A percentile compares a stretch with the other conserved stretches of the same genome.
phyloP scores from a whole-genome alignment of 169 alveolate genomes.

The Neospora caninum region DNA sequence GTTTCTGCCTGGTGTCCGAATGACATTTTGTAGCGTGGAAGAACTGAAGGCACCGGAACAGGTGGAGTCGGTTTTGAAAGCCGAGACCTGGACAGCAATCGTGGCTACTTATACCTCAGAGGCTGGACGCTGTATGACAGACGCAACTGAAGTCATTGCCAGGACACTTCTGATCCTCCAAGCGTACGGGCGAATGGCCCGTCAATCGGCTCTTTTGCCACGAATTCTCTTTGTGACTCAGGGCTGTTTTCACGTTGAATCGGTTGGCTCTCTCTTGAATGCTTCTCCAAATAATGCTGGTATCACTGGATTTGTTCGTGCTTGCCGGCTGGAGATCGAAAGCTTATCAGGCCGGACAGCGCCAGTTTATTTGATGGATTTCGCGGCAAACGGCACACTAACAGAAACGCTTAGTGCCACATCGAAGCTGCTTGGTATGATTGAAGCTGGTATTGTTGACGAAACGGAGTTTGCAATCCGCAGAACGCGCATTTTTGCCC shows the following conservation, averaged over 20 bases:
- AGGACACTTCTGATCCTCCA: neutral
- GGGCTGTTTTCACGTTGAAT: slow-evolving; percentile 1
- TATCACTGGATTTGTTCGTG: slow-evolving; percentile 1
- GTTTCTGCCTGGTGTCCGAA: neutral
- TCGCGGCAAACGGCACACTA: neutral
- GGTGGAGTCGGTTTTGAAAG: neutral
- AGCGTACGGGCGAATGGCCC: slow-evolving; percentile 14
- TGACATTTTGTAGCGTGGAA: neutral
- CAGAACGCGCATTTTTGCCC: neutral
- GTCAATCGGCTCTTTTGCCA: neutral
- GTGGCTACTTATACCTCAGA: neutral
- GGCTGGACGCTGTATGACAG: neutral
- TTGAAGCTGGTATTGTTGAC: neutral
- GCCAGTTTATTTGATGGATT: neutral
- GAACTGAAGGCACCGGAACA: neutral
- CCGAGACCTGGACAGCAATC: neutral
- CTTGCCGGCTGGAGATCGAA: slow-evolving; percentile 2
- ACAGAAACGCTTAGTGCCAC: neutral
- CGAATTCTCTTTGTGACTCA: neutral
- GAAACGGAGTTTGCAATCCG: slow-evolving; percentile 12
- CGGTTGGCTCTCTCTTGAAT: neutral
- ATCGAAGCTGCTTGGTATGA: neutral
- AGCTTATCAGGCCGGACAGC: neutral
- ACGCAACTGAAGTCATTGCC: neutral
- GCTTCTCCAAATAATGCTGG: slow-evolving; percentile 3